Evolutionary conservation across 1,139 yeast species (phyloP).

Genomic region (Magnusiomyces clavatus): DNA sequence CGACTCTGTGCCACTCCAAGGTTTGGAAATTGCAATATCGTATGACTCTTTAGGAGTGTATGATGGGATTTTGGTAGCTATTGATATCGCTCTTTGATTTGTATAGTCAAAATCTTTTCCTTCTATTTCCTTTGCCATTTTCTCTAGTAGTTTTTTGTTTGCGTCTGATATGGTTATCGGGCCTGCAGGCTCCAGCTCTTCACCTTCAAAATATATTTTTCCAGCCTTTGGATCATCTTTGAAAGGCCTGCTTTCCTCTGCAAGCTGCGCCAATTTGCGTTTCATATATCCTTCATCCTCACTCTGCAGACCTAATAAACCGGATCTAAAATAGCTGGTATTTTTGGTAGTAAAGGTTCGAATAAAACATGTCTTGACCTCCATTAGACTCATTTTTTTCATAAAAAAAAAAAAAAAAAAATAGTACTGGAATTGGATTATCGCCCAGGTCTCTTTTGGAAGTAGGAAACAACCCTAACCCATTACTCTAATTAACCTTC

Average conservation of each 20-base stretch:
- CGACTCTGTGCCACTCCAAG: conserved; percentile 67
- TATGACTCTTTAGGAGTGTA: conserved; percentile 45
- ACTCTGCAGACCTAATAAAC: too few species aligned
- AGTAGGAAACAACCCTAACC: too few species aligned
- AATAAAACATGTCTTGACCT: too few species aligned
- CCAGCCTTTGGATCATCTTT: conserved; percentile 31
- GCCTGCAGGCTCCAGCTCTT: not conserved
- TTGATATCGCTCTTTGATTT: conserved; percentile 36
- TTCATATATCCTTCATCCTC: conserved; percentile 32
- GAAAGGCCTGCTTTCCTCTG: conserved; percentile 36
- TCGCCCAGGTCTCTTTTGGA: too few species aligned
- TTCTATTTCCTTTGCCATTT: conserved; percentile 18
- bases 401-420: too few species aligned
- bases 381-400: too few species aligned
- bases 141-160: conserved; percentile 15
- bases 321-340: too few species aligned
- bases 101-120: conserved; percentile 20
- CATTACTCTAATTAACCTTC: too few species aligned
- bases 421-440: too few species aligned
- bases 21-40: conserved; percentile 46
- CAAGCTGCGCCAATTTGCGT: conserved; percentile 34
- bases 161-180: conserved; percentile 1
- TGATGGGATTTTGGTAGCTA: conserved; percentile 34
- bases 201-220: conserved; percentile 8
- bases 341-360: too few species aligned